Base-by-base conservation (phyloP, 2,329 filamentous ascomycete genomes). In the Botrytis pseudocinerea region DNA sequence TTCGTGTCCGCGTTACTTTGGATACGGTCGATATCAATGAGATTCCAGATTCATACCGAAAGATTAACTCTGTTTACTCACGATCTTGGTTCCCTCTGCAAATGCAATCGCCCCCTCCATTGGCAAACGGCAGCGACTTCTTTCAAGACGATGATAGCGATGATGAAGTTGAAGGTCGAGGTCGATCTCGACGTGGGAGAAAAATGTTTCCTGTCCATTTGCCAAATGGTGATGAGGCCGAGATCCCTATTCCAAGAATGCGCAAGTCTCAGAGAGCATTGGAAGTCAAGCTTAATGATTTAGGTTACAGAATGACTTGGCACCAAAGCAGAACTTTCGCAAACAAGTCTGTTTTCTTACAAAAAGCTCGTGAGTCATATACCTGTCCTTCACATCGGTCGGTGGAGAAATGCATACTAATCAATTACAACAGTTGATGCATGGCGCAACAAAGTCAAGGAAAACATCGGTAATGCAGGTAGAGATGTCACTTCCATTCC, bases 221-320 rank as follows among this genome's bases (percentile, higher is more conserved):
- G 76, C 84, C 85, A 1, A 93, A 95, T 76, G 92, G 92, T n/a
- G 85, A 84, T 48, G 91, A 95, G 74, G 87, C 87, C 32, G 91
- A 94, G 79, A 86, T 97, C 54, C 88, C 90, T 2, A 91, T 97
- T 59, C 94, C 95, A 40, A 87, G 90, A 73, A 90, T 94, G 82
- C 90, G 90, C 68, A 90, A 89, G 80, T 85, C 86, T 62, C 88
- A 90, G 77, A 89, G 94, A 68, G 88, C 87, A 68, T 96, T 93
- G 84, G 95, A 98, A 81, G 90, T 96, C n/a, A 89, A 93, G 66
- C 85, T 98, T 75, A 98, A 98, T 80, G 95, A 98, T 80, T 85
- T 98, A 63, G 95, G 94, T 3, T 97, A 97, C 82, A 90, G 95
- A 64, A 97, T 99, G 93, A 95, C 93, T 66, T 99, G 96, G 95